Conservation (phyloP, 2,329 filamentous ascomycete genomes). For the Gaeumannomyces tritici region DNA sequence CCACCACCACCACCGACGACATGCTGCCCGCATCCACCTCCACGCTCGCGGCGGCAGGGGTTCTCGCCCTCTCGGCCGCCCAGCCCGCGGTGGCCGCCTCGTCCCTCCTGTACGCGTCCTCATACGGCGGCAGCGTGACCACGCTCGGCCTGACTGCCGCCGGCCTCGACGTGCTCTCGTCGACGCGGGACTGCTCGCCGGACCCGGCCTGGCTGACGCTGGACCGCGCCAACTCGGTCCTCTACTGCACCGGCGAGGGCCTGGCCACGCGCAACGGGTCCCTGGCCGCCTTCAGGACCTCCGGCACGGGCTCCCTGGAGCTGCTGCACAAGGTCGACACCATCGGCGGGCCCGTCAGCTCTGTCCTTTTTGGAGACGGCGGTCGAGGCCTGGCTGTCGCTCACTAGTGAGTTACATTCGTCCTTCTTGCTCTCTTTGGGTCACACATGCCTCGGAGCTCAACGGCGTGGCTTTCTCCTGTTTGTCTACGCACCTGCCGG, state of each 20-base stretch:
- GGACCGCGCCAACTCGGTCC: constrained; percentile 33
- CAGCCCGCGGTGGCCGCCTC: constrained; percentile 22
- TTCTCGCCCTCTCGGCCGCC: constrained; percentile 8
- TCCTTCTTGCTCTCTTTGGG: background rate
- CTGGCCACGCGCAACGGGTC: constrained; percentile 34
- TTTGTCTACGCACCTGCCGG: background rate
- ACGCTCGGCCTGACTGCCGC: constrained; percentile 31
- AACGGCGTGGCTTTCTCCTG: background rate
- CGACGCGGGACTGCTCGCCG: constrained; percentile 36
- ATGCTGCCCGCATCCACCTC: constrained; percentile 3
- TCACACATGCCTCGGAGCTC: background rate
- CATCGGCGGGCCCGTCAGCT: constrained; percentile 31
- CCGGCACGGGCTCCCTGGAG: constrained; percentile 26
- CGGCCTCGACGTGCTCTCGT: constrained; percentile 30
- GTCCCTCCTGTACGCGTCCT: constrained; percentile 35
- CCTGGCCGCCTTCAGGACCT: constrained; percentile 30
- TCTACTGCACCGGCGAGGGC: constrained; percentile 55
- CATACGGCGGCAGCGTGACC: constrained; percentile 37
- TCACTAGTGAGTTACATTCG: constrained; percentile 30
- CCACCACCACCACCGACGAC: constrained; percentile 1
- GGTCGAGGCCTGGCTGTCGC: constrained; percentile 30
- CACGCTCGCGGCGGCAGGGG: background rate
- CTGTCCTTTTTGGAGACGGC: constrained; percentile 31
- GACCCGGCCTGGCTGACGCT: constrained; percentile 53
- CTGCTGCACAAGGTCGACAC: constrained; percentile 24